Conservation (phyloP, 179 eudicot species). For the Silene noctiflora region DNA sequence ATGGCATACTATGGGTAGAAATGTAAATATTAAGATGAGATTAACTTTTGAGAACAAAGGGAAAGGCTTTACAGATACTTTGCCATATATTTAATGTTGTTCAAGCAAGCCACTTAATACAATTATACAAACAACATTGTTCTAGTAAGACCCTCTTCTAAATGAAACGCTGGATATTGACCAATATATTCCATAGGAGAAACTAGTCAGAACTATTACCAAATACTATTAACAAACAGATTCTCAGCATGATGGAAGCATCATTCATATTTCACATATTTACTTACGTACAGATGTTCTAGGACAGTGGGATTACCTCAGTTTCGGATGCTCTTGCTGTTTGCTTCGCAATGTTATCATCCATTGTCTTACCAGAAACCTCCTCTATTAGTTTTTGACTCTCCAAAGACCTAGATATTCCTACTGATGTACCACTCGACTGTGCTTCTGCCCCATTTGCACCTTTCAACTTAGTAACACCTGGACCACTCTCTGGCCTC, state of each 20-base stretch:
- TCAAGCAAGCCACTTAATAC: neutral
- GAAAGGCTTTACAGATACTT: neutral
- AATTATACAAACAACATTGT: neutral
- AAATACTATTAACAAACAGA: neutral
- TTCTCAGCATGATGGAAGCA: neutral
- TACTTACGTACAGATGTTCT: neutral
- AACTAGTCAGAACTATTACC: neutral
- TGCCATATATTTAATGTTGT: neutral
- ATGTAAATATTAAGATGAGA: neutral
- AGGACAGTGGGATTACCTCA: constrained; percentile 52
- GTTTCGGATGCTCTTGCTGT: constrained; percentile 44
- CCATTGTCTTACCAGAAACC: constrained; percentile 35
- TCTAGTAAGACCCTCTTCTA: neutral
- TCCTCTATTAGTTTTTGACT: constrained; percentile 60
- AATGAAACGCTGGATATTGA: neutral
- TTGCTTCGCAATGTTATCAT: constrained; percentile 52
- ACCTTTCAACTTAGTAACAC: constrained; percentile 45
- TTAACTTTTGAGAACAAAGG: neutral
- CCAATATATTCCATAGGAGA: neutral
- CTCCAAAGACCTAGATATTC: constrained; percentile 41
- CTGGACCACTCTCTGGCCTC: constrained; percentile 45
- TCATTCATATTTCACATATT: neutral
- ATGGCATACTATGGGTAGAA: neutral
- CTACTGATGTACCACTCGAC: constrained; percentile 32
- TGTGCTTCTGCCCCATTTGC: constrained; percentile 52